Conservation (phyloP, 129 eudicot species). For the Flaveria linearis region DNA sequence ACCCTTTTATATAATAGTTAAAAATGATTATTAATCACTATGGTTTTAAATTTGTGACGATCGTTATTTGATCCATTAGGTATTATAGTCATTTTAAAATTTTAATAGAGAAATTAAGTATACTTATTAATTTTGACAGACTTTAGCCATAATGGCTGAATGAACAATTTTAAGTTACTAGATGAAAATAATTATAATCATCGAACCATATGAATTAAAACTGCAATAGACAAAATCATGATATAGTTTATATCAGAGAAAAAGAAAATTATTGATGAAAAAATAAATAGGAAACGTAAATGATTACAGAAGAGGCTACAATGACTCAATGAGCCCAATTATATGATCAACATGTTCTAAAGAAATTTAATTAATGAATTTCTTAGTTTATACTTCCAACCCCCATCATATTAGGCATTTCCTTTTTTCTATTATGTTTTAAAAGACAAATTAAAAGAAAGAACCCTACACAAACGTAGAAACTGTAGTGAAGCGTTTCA, state of each 20-base stretch:
- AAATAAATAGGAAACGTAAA: neutral
- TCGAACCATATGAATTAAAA: neutral
- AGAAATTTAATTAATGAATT: neutral
- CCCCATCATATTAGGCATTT: neutral
- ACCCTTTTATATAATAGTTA: too few species aligned
- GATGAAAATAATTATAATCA: neutral
- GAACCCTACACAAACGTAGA: slow-evolving; percentile 12
- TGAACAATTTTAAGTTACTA: too few species aligned
- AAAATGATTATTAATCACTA: too few species aligned
- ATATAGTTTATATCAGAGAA: neutral
- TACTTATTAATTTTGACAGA: too few species aligned
- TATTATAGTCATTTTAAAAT: too few species aligned
- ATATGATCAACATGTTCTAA: neutral
- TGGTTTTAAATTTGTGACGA: too few species aligned
- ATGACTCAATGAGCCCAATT: neutral
- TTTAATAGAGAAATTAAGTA: too few species aligned
- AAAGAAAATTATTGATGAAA: neutral
- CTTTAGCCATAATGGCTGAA: too few species aligned
- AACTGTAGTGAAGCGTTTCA: slow-evolving; percentile 21
- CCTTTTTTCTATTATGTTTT: neutral
- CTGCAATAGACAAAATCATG: too few species aligned
- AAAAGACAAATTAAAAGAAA: neutral
- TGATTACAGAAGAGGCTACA: neutral
- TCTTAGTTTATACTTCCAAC: neutral
- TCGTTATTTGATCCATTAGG: too few species aligned